Percentiles rank a stretch among this genome's conserved stretches.
Evolutionary conservation across 2,329 filamentous ascomycete genomes (phyloP).

Genomic region (Cladosporium halotolerans): DNA sequence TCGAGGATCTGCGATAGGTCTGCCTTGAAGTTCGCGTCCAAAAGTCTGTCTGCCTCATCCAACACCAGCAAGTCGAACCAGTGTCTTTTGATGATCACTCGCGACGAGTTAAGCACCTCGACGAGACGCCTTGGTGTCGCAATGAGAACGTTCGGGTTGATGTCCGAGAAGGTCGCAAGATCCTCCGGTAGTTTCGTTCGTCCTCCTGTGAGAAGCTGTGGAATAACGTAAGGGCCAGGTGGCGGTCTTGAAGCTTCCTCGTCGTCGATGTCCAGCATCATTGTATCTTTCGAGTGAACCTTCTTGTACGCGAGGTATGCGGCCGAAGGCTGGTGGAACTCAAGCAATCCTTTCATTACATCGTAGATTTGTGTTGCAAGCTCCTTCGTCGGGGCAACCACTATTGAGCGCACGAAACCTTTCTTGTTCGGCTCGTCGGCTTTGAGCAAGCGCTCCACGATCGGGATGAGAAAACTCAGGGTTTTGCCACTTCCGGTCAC

Average conservation of each 20-base stretch:
- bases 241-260: conserved; percentile 23
- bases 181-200: conserved; percentile 78
- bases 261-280: conserved; percentile 36
- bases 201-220: conserved; percentile 83
- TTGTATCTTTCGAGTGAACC: conserved; percentile 11
- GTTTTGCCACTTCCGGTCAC: conserved; percentile 92
- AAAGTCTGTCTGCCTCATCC: conserved; percentile 86
- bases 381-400: conserved; percentile 88
- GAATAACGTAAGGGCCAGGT: conserved; percentile 55
- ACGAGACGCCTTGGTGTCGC: conserved; percentile 85
- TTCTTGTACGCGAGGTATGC: conserved; percentile 53
- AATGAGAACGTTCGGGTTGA: conserved; percentile 81
- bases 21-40: conserved; percentile 91
- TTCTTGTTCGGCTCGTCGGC: conserved; percentile 77
- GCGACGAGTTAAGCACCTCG: conserved; percentile 75
- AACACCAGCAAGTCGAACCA: conserved; percentile 82
- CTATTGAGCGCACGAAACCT: conserved; percentile 82
- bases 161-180: conserved; percentile 73
- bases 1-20: conserved; percentile 81
- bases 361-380: conserved; percentile 84
- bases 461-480: conserved; percentile 74
- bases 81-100: conserved; percentile 27
- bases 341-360: conserved; percentile 68
- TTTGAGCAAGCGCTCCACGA: conserved; percentile 74
- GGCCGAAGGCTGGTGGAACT: conserved; percentile 76